phyloP scores from a whole-genome alignment of 352 stramenopile genomes.

The Globisporangium cederbergense region DNA sequence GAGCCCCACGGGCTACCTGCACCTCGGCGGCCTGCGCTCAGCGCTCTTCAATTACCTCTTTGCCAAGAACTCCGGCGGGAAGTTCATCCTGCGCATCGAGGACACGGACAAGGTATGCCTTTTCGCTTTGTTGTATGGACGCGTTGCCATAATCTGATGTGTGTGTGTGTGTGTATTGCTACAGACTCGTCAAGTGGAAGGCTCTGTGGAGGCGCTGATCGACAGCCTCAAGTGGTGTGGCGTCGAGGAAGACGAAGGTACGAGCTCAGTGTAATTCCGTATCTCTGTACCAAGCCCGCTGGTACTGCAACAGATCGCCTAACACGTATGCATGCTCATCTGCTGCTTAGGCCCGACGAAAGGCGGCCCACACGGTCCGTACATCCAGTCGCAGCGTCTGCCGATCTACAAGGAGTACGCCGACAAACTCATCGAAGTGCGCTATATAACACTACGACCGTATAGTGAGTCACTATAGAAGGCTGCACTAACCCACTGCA shows the following conservation, averaged over 20 bases:
- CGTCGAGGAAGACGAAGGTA: constrained; percentile 96
- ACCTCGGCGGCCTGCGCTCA: constrained; percentile 89
- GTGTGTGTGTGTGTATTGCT: background rate
- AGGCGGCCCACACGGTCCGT: constrained; percentile 90
- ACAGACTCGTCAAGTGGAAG: constrained; percentile 80
- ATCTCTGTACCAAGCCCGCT: background rate
- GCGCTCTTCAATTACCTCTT: constrained; percentile 93
- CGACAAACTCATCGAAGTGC: constrained; percentile 80
- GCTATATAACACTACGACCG: background rate
- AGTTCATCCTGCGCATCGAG: constrained; percentile 91
- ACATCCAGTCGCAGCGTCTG: constrained; percentile 96
- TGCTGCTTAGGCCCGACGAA: constrained; percentile 74
- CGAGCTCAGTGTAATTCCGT: background rate
- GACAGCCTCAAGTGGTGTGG: constrained; percentile 92
- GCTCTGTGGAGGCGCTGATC: constrained; percentile 82
- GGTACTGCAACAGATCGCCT: no score
- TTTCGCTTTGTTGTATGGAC: background rate
- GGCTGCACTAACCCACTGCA: background rate
- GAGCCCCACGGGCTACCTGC: constrained; percentile 88
- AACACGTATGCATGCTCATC: background rate
- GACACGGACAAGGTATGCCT: constrained; percentile 85
- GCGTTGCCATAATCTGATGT: background rate
- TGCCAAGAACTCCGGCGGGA: constrained; percentile 72
- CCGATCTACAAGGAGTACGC: constrained; percentile 93
- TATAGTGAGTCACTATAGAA: background rate